phyloP scores from a whole-genome alignment of 345 rosid genomes.

The Citrus australasica region DNA sequence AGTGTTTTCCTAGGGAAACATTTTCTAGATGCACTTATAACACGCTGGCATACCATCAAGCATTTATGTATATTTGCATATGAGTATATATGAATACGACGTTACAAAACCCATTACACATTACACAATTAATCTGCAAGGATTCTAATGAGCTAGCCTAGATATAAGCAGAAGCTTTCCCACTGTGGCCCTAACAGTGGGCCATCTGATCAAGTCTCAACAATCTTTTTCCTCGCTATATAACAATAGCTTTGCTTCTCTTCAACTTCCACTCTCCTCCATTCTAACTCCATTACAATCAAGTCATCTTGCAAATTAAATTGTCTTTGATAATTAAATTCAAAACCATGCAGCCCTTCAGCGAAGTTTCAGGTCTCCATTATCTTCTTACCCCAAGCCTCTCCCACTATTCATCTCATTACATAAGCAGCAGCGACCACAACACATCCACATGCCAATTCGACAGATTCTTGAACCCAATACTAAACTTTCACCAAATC shows the following conservation, averaged over 20 bases:
- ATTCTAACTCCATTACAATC: slow-evolving; percentile 17
- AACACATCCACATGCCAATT: slow-evolving; percentile 29
- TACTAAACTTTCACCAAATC: slow-evolving; percentile 23
- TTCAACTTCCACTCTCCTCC: slow-evolving; percentile 23
- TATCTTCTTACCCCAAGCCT: slow-evolving; percentile 33
- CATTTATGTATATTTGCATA: neutral
- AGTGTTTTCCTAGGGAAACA: no score
- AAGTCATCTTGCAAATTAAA: neutral
- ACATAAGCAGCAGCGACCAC: slow-evolving; percentile 8
- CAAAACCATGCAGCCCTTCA: slow-evolving; percentile 49
- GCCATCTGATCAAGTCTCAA: slow-evolving; percentile 17
- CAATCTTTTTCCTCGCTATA: slow-evolving; percentile 44
- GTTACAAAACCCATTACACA: slow-evolving; percentile 10
- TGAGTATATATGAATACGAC: neutral
- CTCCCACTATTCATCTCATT: slow-evolving; percentile 43
- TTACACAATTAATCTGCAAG: slow-evolving; percentile 31
- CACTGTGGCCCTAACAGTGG: slow-evolving; percentile 29
- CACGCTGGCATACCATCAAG: no score
- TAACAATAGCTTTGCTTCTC: slow-evolving; percentile 30
- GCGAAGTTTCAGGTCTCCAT: slow-evolving; percentile 51
- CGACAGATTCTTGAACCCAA: slow-evolving; percentile 33
- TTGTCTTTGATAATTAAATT: neutral
- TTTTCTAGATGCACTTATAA: no score
- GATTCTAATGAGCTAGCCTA: slow-evolving; percentile 17
- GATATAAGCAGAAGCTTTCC: slow-evolving; percentile 10